Evolutionary conservation across 2,329 filamentous ascomycete genomes (phyloP).

Genomic region (Cladophialophora chaetospira): DNA sequence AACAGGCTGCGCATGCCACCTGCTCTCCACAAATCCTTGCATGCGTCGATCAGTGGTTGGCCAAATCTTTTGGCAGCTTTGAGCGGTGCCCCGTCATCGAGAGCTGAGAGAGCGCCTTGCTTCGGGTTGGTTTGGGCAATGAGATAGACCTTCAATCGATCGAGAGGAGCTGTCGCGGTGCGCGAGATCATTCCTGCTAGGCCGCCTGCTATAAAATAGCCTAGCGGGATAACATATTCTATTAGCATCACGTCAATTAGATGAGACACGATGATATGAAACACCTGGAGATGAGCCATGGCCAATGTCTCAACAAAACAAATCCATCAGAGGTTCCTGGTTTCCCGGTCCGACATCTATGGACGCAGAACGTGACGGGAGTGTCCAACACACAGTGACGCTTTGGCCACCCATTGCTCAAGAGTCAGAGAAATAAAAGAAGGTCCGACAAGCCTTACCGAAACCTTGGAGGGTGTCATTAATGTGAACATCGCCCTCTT

Average conservation of each 20-base stretch:
- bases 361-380: background rate
- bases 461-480: constrained; percentile 89
- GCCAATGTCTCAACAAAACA: too few species aligned
- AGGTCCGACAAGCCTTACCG: constrained; percentile 64
- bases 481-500: constrained; percentile 92
- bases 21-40: constrained; percentile 77
- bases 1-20: constrained; percentile 89
- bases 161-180: constrained; percentile 91
- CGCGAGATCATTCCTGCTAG: constrained; percentile 91
- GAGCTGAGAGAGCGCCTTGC: constrained; percentile 63
- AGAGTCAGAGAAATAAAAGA: background rate
- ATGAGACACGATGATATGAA: constrained; percentile 13
- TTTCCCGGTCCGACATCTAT: background rate
- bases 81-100: constrained; percentile 69
- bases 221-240: constrained; percentile 78
- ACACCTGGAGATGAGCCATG: background rate
- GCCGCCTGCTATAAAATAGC: constrained; percentile 96
- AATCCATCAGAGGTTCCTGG: background rate
- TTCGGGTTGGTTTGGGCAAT: constrained; percentile 80
- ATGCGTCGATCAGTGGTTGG: constrained; percentile 70
- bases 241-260: constrained; percentile 54
- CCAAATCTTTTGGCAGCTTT: constrained; percentile 66
- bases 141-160: constrained; percentile 95
- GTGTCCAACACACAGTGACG: background rate
- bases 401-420: constrained; percentile 4